phyloP scores from a whole-genome alignment of 495 filamentous ascomycete species.

The Aspergillus nidulans region DNA sequence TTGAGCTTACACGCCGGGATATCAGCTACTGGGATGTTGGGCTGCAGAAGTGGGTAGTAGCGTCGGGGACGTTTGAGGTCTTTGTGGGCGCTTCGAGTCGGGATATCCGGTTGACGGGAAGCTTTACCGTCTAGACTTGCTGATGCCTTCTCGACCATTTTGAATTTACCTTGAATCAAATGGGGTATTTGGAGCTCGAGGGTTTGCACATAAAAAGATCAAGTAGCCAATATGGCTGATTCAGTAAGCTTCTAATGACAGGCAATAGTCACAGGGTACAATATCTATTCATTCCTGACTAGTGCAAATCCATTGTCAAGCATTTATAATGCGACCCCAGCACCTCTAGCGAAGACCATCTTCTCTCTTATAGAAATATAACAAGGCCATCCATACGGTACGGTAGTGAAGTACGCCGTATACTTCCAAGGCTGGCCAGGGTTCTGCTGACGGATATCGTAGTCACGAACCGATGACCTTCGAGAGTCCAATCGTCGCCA shows the following conservation, averaged over 20 bases:
- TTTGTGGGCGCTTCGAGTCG: slow-evolving; percentile 22
- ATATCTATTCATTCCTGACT: no score
- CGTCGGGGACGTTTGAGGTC: slow-evolving; percentile 27
- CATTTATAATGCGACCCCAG: not conserved
- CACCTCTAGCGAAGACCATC: not conserved
- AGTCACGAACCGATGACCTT: slow-evolving; percentile 41
- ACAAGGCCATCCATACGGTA: slow-evolving; percentile 38
- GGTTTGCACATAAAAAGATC: no score
- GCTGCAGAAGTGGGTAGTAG: slow-evolving; percentile 72
- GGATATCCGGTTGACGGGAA: slow-evolving; percentile 15
- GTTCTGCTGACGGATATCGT: slow-evolving; percentile 34
- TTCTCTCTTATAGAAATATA: not conserved
- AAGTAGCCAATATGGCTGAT: no score
- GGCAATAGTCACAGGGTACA: no score
- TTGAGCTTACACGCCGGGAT: slow-evolving; percentile 67
- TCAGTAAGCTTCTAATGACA: no score
- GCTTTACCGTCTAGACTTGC: not conserved
- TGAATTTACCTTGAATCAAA: not conserved
- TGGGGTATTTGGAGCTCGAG: no score
- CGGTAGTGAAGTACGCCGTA: slow-evolving; percentile 31
- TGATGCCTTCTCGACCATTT: no score
- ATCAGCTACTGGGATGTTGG: slow-evolving; percentile 69
- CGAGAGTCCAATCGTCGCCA: slow-evolving; percentile 42
- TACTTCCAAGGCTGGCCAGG: slow-evolving; percentile 34
- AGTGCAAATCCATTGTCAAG: not conserved